Base-by-base conservation (phyloP, 2,329 filamentous ascomycete genomes). In the Fusarium compactum region DNA sequence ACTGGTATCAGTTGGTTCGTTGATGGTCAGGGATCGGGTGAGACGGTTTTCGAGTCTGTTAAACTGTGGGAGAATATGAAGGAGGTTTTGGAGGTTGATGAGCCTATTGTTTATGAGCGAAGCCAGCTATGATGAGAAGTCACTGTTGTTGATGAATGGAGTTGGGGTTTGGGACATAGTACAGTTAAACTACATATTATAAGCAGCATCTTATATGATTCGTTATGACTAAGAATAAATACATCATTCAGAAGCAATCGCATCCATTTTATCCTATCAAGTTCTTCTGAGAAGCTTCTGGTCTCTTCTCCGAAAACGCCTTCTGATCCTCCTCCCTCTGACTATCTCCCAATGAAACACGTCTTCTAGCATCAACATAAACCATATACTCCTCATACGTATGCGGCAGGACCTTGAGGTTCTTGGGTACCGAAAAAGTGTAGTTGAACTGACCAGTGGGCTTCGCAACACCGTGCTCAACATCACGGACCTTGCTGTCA, bases 361-460 rank as follows among this genome's bases (percentile, higher is more conserved):
- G 71, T 51, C 76, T 69, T 41, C 70, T 67, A 2, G 76, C 76
- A 70, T 78, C 76, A 14, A 76, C 71, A 29, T 76, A 78, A 12
- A 78, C 72, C 76, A 78, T 78, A 8, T 75, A 76, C 68, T 78
- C 76, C 18, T 76, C 69, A 57, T 78, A 78, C 2, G 74, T 76
- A 44, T 77, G 66, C 3, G 76, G 76, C 41, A 78, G 53, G 15
- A 78, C 75, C 50, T 75, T 75, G 0, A 78, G 27, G 3, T 76
- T 43, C 53, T 75, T 78, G 3, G 74, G 72, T 5, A 78, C 76
- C 1, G 73, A 75, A 30, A 78, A 78, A 1, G 76, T 78, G 29
- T 78, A 78, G 58, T 78, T 78, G 58, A 78, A 78, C 38, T 77
- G 75, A 2, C 76, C 76, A 10, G 76, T 78, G 0, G 74, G 50